A percentile compares a stretch with the other conserved stretches of the same genome.
Conservation (phyloP, 306 rosid species). For the Acacia melanoxylon region DNA sequence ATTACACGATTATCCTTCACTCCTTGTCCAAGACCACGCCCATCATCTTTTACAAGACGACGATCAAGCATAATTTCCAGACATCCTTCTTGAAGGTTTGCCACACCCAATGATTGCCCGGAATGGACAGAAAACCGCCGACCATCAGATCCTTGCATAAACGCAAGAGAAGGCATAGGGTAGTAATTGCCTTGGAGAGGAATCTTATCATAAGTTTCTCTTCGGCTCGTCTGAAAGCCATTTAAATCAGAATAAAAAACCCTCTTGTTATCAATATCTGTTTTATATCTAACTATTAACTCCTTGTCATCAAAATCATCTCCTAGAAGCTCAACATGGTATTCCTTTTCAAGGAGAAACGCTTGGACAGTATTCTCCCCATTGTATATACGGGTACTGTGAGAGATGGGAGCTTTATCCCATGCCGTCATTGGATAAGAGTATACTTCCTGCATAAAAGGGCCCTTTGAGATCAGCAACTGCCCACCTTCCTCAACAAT, state of each 20-base stretch:
- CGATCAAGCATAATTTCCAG: conserved; percentile 98
- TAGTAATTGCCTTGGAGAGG: conserved; percentile 96
- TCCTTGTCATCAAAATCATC: conserved; percentile 75
- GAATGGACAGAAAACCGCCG: conserved; percentile 88
- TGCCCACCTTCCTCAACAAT: conserved; percentile 70
- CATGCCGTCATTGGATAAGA: conserved; percentile 79
- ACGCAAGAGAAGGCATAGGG: conserved; percentile 93
- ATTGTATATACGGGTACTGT: conserved; percentile 83
- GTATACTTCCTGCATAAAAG: conserved; percentile 83
- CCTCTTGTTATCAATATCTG: conserved; percentile 75
- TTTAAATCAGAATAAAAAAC: conserved; percentile 85
- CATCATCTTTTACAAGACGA: conserved; percentile 81
- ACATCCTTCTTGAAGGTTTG: conserved; percentile 91
- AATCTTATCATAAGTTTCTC: conserved; percentile 92
- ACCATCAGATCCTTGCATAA: conserved; percentile 78
- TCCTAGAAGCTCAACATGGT: conserved; percentile 83
- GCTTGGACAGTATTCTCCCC: conserved; percentile 72
- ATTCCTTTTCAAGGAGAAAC: conserved; percentile 82
- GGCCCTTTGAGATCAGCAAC: conserved; percentile 71
- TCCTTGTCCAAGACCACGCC: conserved; percentile 95
- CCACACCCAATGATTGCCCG: conserved; percentile 86
- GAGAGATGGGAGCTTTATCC: conserved; percentile 77
- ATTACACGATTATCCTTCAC: conserved; percentile 86
- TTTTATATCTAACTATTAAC: conserved; percentile 84
- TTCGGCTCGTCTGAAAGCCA: conserved; percentile 96